A percentile compares a stretch with the other conserved stretches of the same genome.
Evolutionary conservation across 306 rosid genomes (phyloP).

Genomic region (Rosa chinensis): DNA sequence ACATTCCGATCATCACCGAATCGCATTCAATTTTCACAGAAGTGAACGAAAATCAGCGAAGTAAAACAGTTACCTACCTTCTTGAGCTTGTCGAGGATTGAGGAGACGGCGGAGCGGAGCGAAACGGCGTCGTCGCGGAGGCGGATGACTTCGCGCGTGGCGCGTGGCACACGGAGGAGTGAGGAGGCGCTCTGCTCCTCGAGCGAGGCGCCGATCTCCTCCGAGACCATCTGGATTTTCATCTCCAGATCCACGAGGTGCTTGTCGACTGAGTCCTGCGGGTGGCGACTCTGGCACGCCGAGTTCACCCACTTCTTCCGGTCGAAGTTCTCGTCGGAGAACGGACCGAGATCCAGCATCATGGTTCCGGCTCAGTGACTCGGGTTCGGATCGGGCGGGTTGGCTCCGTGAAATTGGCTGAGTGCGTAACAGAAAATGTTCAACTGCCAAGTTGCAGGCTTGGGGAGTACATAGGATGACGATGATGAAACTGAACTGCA

Average conservation of each 20-base stretch:
- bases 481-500: background rate
- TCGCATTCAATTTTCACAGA: slow-evolving; percentile 1
- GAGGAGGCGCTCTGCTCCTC: slow-evolving; percentile 92
- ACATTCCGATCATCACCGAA: slow-evolving; percentile 9
- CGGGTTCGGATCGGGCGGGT: background rate
- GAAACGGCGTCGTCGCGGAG: slow-evolving; percentile 91
- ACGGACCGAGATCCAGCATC: slow-evolving; percentile 95
- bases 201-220: slow-evolving; percentile 88
- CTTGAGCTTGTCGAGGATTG: slow-evolving; percentile 88
- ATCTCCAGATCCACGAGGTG: slow-evolving; percentile 85
- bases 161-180: slow-evolving; percentile 93
- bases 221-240: slow-evolving; percentile 95
- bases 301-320: slow-evolving; percentile 96
- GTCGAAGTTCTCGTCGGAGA: slow-evolving; percentile 78
- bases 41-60: background rate
- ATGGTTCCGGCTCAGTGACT: slow-evolving; percentile 25
- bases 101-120: slow-evolving; percentile 78
- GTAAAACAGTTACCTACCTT: slow-evolving; percentile 44
- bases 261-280: slow-evolving; percentile 77
- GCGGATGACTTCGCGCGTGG: slow-evolving; percentile 89
- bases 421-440: background rate
- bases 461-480: background rate
- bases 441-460: background rate
- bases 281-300: slow-evolving; percentile 82
- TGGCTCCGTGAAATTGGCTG: background rate